phyloP scores from a whole-genome alignment of 805 yeast genomes.

The Monosporozyma aquatica region DNA sequence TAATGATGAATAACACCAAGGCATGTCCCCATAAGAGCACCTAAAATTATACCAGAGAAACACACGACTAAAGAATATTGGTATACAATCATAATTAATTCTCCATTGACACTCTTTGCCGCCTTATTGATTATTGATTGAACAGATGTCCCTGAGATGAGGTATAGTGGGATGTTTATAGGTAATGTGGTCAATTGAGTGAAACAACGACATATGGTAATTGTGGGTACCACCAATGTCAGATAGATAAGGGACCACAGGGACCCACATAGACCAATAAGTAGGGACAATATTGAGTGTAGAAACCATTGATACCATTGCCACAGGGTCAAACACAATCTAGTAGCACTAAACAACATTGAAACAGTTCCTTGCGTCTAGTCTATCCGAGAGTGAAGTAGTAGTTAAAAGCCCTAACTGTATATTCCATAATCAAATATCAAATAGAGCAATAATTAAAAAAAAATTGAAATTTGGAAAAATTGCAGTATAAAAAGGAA shows the following conservation, averaged over 20 bases:
- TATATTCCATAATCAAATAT: no score
- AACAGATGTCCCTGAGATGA: constrained; percentile 19
- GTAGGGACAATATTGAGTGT: no score
- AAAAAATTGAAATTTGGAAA: no score
- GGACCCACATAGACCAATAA: no score
- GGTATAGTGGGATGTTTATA: constrained; percentile 19
- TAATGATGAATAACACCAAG: neutral
- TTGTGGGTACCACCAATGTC: neutral
- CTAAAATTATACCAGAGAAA: constrained; percentile 10
- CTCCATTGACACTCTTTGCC: constrained; percentile 17
- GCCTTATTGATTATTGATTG: constrained; percentile 9
- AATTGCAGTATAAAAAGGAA: no score
- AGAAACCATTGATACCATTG: no score
- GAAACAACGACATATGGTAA: neutral
- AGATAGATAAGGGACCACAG: neutral
- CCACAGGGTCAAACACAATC: no score
- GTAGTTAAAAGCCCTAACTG: no score
- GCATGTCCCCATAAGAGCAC: neutral
- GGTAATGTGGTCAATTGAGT: constrained; percentile 12
- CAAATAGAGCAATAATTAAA: no score
- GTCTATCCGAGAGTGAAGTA: no score
- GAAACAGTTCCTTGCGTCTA: no score
- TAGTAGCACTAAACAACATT: no score
- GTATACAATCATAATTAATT: constrained; percentile 11
- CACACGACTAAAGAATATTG: constrained; percentile 22